These are phyloP conservation scores for Isatis lusitanica DNA, from an alignment of 441 rosid species.

Conservation along the genomic window DNA sequence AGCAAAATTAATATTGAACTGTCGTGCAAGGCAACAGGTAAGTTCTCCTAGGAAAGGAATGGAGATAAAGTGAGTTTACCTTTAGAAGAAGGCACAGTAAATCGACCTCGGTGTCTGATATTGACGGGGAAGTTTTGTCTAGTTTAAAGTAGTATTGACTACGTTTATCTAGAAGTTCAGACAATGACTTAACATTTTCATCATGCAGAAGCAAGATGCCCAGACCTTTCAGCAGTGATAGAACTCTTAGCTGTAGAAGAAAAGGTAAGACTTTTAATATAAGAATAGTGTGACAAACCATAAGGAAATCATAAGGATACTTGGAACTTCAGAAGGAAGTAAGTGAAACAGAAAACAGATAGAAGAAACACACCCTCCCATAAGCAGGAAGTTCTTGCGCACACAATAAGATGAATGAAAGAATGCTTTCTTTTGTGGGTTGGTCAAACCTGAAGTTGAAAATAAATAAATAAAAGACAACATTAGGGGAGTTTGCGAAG, in stretches of 20 bases:
- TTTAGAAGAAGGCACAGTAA: conserved; percentile 88
- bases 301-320: not conserved
- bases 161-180: conserved; percentile 68
- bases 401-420: conserved; percentile 56
- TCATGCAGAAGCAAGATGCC: conserved; percentile 57
- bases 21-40: conserved; percentile 17
- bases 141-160: conserved; percentile 46
- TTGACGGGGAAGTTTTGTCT: conserved; percentile 48
- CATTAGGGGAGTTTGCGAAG: not conserved
- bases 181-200: conserved; percentile 64
- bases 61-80: conserved; percentile 45
- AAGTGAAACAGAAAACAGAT: conserved; percentile 15
- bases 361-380: conserved; percentile 68
- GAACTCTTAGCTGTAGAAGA: conserved; percentile 68
- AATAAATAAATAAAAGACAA: conserved; percentile 2
- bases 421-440: conserved; percentile 66
- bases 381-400: conserved; percentile 60
- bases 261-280: not conserved
- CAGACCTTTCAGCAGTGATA: conserved; percentile 80
- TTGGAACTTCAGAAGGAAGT: not conserved
- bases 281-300: not conserved
- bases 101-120: conserved; percentile 65
- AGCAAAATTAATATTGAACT: conserved; percentile 8
- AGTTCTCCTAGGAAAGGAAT: not conserved
- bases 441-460: conserved; percentile 72